These are phyloP conservation scores for Botrytis elliptica DNA, from an alignment of 2,329 filamentous ascomycete species.

Conservation along the genomic window DNA sequence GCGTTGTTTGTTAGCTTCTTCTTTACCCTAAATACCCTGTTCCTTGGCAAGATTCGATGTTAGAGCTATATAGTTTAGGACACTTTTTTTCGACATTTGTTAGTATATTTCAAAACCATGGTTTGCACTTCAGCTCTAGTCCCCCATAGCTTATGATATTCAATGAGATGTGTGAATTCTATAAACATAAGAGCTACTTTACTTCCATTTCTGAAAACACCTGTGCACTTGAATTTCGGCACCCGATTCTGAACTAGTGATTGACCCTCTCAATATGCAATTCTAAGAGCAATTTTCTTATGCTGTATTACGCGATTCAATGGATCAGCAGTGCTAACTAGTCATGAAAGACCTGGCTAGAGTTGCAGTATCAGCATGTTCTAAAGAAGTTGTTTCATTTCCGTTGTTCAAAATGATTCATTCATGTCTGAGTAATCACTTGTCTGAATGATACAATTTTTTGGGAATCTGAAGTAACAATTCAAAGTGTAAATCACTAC, in stretches of 20 bases:
- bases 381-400: background rate
- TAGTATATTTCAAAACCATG: background rate
- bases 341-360: background rate
- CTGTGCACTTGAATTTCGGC: background rate
- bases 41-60: background rate
- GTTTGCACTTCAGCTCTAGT: background rate
- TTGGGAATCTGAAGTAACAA: background rate
- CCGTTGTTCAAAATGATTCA: background rate
- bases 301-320: background rate
- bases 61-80: background rate
- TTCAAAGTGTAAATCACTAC: background rate
- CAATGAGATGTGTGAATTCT: background rate
- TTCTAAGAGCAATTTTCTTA: background rate
- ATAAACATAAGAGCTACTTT: fast-evolving
- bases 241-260: fast-evolving
- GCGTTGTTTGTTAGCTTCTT: background rate
- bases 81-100: background rate
- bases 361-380: background rate
- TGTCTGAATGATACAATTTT: background rate
- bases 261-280: too few relatives aligned
- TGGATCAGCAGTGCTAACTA: background rate
- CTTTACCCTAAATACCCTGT: background rate
- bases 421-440: too few relatives aligned
- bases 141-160: fast-evolving
- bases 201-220: background rate